A percentile compares a stretch with the other conserved stretches of the same genome.
Conservation (phyloP, 768 basidiomycete genomes). For the Psilocybe cyanescens region DNA sequence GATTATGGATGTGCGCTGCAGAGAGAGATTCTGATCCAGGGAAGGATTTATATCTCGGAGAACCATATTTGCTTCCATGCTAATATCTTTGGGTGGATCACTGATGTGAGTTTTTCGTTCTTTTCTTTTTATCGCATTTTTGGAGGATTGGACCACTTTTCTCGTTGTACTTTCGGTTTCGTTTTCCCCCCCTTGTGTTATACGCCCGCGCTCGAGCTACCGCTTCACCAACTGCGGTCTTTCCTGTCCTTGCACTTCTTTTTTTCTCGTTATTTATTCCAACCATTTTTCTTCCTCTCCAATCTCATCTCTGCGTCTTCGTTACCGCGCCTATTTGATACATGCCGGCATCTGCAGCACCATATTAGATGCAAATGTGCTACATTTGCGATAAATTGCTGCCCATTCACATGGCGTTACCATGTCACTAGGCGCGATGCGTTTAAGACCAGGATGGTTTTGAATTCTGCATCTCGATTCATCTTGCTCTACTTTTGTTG, state of each 20-base stretch:
- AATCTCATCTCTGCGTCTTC: too few species aligned
- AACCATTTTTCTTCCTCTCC: too few species aligned
- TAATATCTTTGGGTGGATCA: conserved; percentile 99
- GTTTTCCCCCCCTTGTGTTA: neutral
- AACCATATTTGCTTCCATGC: conserved; percentile 99
- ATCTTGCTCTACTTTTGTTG: too few species aligned
- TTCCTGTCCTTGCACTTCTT: too few species aligned
- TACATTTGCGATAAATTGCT: too few species aligned
- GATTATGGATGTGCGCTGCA: conserved; percentile 98
- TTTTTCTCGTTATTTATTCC: too few species aligned
- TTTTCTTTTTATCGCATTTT: neutral
- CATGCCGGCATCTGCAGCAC: too few species aligned
- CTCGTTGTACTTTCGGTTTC: neutral
- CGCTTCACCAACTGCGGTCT: too few species aligned
- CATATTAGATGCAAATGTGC: too few species aligned
- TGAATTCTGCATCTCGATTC: neutral
- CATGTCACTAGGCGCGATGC: neutral
- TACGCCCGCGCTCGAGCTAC: too few species aligned
- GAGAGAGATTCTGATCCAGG: conserved; percentile 96
- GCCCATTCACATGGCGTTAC: too few species aligned
- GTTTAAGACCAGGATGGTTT: neutral
- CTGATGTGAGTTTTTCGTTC: conserved; percentile 67
- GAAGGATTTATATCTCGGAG: conserved; percentile 94
- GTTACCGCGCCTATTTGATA: too few species aligned
- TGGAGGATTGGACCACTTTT: neutral